Evolutionary conservation across 140 eudicot species (phyloP).

Genomic region (Erigeron philadelphicus): DNA sequence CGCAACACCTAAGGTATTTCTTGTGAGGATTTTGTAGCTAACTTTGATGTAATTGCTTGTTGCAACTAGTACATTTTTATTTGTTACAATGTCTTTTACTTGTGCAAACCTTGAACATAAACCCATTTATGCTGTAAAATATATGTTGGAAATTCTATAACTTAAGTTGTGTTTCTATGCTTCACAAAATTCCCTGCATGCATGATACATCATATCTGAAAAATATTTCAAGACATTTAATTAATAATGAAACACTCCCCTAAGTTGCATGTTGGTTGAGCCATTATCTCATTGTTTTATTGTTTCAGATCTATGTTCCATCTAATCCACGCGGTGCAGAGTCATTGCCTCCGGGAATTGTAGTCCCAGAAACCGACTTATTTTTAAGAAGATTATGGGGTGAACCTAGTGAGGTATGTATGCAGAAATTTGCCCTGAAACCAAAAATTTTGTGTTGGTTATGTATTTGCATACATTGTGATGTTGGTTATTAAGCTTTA

Average conservation of each 20-base stretch:
- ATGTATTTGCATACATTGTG: conserved; percentile 8
- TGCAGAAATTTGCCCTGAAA: neutral
- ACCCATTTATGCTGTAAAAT: neutral
- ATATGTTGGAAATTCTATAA: neutral
- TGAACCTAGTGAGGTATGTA: conserved; percentile 70
- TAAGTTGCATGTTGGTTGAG: neutral
- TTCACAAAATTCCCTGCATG: neutral
- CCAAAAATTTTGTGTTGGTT: neutral
- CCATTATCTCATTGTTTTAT: conserved; percentile 7
- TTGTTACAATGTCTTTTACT: neutral
- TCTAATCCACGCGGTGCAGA: conserved; percentile 93
- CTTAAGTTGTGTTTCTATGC: neutral
- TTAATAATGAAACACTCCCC: conserved; percentile 6
- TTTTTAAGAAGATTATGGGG: conserved; percentile 90
- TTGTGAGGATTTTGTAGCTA: neutral
- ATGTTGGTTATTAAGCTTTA: neutral
- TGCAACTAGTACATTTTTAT: neutral
- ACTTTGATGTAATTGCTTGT: conserved; percentile 21
- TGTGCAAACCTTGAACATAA: neutral
- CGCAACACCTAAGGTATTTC: conserved; percentile 72
- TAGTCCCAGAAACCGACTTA: conserved; percentile 71
- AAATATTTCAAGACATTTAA: neutral
- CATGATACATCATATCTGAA: neutral
- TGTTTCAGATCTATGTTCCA: conserved; percentile 66
- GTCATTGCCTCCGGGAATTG: conserved; percentile 82